Base-by-base conservation (phyloP, 345 rosid species). In the Brassica carinata region DNA sequence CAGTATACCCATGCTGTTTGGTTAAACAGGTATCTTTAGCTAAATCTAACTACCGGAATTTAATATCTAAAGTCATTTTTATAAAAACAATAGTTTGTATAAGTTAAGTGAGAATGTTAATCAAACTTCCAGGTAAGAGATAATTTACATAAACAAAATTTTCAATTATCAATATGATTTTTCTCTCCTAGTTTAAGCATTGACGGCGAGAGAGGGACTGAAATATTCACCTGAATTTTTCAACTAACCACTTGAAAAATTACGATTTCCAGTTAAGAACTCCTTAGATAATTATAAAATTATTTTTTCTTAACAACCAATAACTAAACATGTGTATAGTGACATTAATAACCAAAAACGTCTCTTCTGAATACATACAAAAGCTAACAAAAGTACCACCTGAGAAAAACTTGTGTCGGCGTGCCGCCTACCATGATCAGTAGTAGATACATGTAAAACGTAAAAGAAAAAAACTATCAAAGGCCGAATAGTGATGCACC, bases 281-380 rank as follows among this genome's bases (percentile, higher is more conserved):
- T 29, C 15, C 34, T 4, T 27, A 7, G n/a, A 30, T 27, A 62
- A 26, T 23, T 11, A 27, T 64, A 53, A 51, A 9, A 1, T 27
- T 43, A 7, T 29, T 1, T 13, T 13, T 17, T 34, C 15, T 23
- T 8, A 7, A 67, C 4, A 67, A 26, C 7, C 17, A 7, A 68
- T 1, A 61, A 10, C 43, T 14, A 61, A 29, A 61, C 17, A 70
- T 19, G 19, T 69, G 7, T 48, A 51, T 69, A 18, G 63, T 48
- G 55, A 53, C 9, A 64, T 48, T 63, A 34, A 6, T 33, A 77
- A 53, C 67, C 14, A 72, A 65, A 67, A 69, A 72, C 67, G 48
- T 72, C 34, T 33, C 18, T 36, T 78, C 23, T 78, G 15, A 36
- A 72, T 64, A 78, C 81, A 72, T 58, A 72, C 17, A 51, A 64